Conservation (phyloP, 495 filamentous ascomycete species). For the Xylaria intraflava region DNA sequence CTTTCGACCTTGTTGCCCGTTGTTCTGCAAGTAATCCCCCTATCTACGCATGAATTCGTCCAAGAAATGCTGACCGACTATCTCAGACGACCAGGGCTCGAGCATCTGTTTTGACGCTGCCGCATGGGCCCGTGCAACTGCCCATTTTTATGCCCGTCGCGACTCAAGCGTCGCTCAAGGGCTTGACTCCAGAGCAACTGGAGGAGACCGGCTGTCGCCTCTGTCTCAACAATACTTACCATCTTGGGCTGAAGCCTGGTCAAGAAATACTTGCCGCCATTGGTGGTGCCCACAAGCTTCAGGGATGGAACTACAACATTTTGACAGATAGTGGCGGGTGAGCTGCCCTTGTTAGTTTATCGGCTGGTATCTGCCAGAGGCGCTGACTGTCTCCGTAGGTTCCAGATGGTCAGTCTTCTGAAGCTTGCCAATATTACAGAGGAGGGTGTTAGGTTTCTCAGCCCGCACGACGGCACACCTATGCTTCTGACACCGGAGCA, state of each 20-base stretch:
- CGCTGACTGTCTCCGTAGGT: constrained; percentile 46
- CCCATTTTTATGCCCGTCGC: constrained; percentile 98
- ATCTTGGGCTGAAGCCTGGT: constrained; percentile 89
- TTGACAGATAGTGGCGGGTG: constrained; percentile 97
- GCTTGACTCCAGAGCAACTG: constrained; percentile 85
- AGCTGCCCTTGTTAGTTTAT: constrained; percentile 28
- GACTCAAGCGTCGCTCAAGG: constrained; percentile 95
- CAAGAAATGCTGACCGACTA: neutral
- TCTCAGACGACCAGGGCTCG: constrained; percentile 86
- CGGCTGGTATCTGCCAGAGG: neutral
- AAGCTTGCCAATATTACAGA: constrained; percentile 91
- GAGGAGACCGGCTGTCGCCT: constrained; percentile 82
- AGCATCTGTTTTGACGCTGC: constrained; percentile 81
- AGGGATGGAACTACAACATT: constrained; percentile 92
- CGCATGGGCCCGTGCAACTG: constrained; percentile 82
- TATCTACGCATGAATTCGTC: neutral
- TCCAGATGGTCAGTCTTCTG: constrained; percentile 98
- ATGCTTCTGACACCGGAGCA: constrained; percentile 98
- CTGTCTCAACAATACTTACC: constrained; percentile 96
- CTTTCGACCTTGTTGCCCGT: constrained; percentile 70
- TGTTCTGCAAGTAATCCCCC: constrained; percentile 62
- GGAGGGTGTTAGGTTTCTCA: constrained; percentile 89
- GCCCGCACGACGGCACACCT: constrained; percentile 88
- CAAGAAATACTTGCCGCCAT: constrained; percentile 79
- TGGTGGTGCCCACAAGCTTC: constrained; percentile 87